A percentile compares a stretch with the other conserved stretches of the same genome.
Evolutionary conservation across 495 filamentous ascomycete species (phyloP).

Genomic region (Aspergillus diversus): DNA sequence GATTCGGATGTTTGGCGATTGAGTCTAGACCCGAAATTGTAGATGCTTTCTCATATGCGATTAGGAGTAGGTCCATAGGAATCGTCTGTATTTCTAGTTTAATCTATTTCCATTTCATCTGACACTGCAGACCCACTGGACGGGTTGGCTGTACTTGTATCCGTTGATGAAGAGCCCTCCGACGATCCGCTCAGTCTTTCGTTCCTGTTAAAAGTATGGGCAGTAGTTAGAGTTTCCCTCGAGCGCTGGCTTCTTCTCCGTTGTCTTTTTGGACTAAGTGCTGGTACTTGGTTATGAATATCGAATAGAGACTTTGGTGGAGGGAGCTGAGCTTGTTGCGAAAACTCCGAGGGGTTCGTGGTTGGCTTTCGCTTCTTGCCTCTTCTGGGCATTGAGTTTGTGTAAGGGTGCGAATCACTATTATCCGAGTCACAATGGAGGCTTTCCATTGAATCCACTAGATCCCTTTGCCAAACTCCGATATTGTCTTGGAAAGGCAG

Average conservation of each 20-base stretch:
- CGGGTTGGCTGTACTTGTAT: slow-evolving; percentile 14
- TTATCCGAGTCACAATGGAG: slow-evolving; percentile 32
- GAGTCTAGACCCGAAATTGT: too few species aligned
- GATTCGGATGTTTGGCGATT: too few species aligned
- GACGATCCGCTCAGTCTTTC: slow-evolving; percentile 25
- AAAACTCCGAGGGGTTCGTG: background rate
- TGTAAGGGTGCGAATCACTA: slow-evolving; percentile 5
- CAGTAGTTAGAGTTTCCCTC: slow-evolving; percentile 4
- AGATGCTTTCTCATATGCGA: too few species aligned
- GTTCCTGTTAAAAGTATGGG: background rate
- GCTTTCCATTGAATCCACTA: slow-evolving; percentile 37
- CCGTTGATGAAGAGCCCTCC: slow-evolving; percentile 24
- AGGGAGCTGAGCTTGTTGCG: background rate
- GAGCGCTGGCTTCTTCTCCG: slow-evolving; percentile 28
- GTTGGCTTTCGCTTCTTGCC: slow-evolving; percentile 47
- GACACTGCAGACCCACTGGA: slow-evolving; percentile 8
- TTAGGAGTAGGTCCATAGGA: slow-evolving; percentile 27
- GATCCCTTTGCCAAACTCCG: slow-evolving; percentile 40
- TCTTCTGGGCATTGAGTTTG: slow-evolving; percentile 20
- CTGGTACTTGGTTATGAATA: slow-evolving; percentile 15
- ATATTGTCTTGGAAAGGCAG: slow-evolving; percentile 25
- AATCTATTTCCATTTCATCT: slow-evolving; percentile 31
- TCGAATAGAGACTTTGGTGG: slow-evolving; percentile 15
- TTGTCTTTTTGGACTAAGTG: slow-evolving; percentile 33
- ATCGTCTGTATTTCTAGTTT: background rate